A percentile compares a stretch with the other conserved stretches of the same genome.
Conservation (phyloP, 1,139 yeast species). For the Magnusiomyces tetraspermus region DNA sequence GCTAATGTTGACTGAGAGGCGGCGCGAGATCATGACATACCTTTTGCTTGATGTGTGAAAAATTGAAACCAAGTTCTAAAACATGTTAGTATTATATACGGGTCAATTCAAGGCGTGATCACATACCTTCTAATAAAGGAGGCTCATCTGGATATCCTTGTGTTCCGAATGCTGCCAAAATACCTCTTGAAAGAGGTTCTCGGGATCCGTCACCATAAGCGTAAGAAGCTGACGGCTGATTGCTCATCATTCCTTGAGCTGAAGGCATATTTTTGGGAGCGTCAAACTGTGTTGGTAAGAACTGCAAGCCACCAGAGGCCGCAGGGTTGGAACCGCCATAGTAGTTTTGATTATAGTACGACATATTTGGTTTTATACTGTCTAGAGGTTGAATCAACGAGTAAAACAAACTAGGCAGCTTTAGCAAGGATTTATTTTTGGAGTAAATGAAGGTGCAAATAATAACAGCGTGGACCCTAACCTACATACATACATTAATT, state of each 20-base stretch:
- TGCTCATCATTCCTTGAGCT: constrained; percentile 7
- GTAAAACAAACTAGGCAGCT: too few species aligned
- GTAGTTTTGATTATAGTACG: constrained; percentile 1
- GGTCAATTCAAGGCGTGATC: background rate
- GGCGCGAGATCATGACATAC: background rate
- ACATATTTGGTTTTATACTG: too few species aligned
- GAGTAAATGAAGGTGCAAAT: background rate
- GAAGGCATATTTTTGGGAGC: constrained; percentile 6
- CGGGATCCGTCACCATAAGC: constrained; percentile 29
- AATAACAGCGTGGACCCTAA: background rate
- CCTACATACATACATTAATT: background rate
- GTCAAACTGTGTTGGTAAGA: constrained; percentile 21
- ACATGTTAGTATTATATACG: background rate
- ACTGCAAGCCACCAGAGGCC: constrained; percentile 15
- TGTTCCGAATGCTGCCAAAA: constrained; percentile 87
- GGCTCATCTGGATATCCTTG: constrained; percentile 93
- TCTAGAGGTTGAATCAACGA: too few species aligned
- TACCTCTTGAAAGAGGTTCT: constrained; percentile 54
- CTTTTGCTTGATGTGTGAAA: constrained; percentile 72
- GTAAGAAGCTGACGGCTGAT: background rate
- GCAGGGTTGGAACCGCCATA: background rate
- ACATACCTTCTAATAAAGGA: constrained; percentile 56
- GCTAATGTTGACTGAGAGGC: background rate
- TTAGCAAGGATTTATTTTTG: background rate
- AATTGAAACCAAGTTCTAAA: constrained; percentile 83